These are phyloP conservation scores for Fomes fomentarius DNA, from an alignment of 1,284 basidiomycete species.

Conservation along the genomic window DNA sequence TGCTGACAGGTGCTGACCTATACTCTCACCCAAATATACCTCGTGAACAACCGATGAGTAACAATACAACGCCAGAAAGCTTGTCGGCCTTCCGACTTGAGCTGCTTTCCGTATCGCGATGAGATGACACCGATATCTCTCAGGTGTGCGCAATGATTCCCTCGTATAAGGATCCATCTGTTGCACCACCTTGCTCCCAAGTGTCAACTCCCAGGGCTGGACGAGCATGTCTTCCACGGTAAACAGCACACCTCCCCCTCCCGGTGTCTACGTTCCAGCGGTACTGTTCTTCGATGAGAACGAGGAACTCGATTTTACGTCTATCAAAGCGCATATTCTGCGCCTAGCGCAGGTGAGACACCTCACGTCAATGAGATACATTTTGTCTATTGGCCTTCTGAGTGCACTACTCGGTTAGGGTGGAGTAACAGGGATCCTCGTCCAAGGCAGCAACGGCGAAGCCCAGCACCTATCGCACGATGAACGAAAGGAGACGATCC, in stretches of 20 bases:
- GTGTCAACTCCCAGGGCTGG: background rate
- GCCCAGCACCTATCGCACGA: constrained; percentile 76
- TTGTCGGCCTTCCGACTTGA: background rate
- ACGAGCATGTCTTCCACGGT: constrained; percentile 1
- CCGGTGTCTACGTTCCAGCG: constrained; percentile 75
- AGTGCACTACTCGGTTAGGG: constrained; percentile 41
- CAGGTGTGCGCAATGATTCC: background rate
- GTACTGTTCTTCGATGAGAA: constrained; percentile 70
- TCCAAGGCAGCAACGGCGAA: constrained; percentile 80
- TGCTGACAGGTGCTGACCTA: too few relatives aligned
- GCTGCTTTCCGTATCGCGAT: constrained; percentile 4
- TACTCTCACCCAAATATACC: background rate
- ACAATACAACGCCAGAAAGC: background rate
- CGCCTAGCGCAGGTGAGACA: constrained; percentile 65
- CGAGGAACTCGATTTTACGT: constrained; percentile 64
- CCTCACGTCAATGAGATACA: too few relatives aligned
- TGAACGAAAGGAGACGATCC: constrained; percentile 69
- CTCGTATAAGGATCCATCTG: background rate
- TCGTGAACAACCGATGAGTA: background rate
- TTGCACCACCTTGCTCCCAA: background rate
- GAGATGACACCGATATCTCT: background rate
- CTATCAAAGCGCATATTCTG: constrained; percentile 67
- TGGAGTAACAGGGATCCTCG: constrained; percentile 73
- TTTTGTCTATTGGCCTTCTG: background rate
- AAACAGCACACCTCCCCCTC: constrained; percentile 48